Conservation (phyloP, 495 filamentous ascomycete genomes). For the Talaromyces liani region DNA sequence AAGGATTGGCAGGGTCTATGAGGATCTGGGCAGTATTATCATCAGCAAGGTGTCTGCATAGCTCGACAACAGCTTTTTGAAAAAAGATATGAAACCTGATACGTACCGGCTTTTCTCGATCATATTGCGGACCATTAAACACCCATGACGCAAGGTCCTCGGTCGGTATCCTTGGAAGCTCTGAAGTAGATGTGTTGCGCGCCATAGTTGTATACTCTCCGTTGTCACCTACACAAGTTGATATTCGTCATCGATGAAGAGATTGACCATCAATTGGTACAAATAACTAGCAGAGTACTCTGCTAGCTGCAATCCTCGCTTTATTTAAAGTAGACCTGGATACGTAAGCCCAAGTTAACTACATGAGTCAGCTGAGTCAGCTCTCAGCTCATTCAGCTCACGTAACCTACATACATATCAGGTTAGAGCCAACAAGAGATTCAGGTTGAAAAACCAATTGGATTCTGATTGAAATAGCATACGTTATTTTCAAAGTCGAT, state of each 20-base stretch:
- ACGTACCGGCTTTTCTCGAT: not conserved
- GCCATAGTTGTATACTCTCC: not conserved
- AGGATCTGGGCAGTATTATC: not conserved
- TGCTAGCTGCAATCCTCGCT: not conserved
- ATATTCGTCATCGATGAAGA: not conserved
- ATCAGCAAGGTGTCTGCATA: not conserved
- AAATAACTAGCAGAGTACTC: not conserved
- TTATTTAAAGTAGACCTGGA: not conserved
- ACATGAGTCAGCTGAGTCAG: not conserved
- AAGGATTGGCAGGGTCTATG: not conserved
- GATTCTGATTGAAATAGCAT: too few species aligned
- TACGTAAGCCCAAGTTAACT: not conserved
- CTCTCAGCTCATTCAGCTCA: not conserved
- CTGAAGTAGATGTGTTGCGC: not conserved
- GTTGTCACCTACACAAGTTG: not conserved
- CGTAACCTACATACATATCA: not conserved
- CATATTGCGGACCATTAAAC: not conserved
- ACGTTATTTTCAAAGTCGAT: too few species aligned
- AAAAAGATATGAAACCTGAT: not conserved
- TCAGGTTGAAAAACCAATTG: too few species aligned
- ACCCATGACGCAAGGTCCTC: not conserved
- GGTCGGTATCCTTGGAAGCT: not conserved
- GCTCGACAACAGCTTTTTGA: not conserved
- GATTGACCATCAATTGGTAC: not conserved
- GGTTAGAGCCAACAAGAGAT: too few species aligned